Conservation (phyloP, 2,329 filamentous ascomycete species). For the Neophaeococcomyces aloes region DNA sequence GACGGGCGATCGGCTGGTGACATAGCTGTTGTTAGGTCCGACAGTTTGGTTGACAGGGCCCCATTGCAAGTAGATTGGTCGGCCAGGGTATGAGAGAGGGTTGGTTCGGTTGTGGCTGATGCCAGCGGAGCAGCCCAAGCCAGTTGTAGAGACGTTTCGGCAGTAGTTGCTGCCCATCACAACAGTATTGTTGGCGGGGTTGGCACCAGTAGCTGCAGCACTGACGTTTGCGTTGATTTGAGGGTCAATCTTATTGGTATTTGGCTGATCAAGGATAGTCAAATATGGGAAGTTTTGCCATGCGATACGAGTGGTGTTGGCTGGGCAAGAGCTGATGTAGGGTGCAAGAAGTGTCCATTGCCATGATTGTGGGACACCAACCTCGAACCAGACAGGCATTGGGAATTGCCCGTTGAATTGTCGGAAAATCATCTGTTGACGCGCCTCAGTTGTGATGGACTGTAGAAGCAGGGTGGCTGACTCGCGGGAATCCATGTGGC, state of each 20-base stretch:
- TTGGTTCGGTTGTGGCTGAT: slow-evolving; percentile 59
- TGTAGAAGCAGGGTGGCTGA: slow-evolving; percentile 63
- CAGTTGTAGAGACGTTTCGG: slow-evolving; percentile 43
- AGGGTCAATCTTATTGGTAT: slow-evolving; percentile 56
- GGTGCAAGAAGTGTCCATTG: slow-evolving; percentile 72
- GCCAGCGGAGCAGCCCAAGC: slow-evolving; percentile 50
- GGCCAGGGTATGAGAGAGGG: slow-evolving; percentile 65
- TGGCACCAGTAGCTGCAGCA: slow-evolving; percentile 24
- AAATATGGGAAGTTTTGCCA: slow-evolving; percentile 80
- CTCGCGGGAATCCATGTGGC: slow-evolving; percentile 65
- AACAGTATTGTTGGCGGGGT: neutral
- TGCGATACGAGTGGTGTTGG: slow-evolving; percentile 59
- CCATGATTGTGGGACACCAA: slow-evolving; percentile 73
- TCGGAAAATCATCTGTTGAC: slow-evolving; percentile 75
- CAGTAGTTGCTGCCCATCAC: slow-evolving; percentile 42
- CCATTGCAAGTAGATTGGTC: slow-evolving; percentile 61
- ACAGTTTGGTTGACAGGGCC: slow-evolving; percentile 57
- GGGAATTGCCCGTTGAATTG: slow-evolving; percentile 71
- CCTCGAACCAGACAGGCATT: slow-evolving; percentile 73
- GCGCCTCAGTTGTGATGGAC: slow-evolving; percentile 66
- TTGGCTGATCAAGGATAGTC: slow-evolving; percentile 64
- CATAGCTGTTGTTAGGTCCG: slow-evolving; percentile 73
- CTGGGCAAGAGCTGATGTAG: slow-evolving; percentile 67
- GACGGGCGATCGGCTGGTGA: slow-evolving; percentile 44
- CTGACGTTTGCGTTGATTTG: slow-evolving; percentile 54